A percentile compares a stretch with the other conserved stretches of the same genome.
Evolutionary conservation across 2,329 filamentous ascomycete genomes (phyloP).

Genomic region (Metarhizium sp.): DNA sequence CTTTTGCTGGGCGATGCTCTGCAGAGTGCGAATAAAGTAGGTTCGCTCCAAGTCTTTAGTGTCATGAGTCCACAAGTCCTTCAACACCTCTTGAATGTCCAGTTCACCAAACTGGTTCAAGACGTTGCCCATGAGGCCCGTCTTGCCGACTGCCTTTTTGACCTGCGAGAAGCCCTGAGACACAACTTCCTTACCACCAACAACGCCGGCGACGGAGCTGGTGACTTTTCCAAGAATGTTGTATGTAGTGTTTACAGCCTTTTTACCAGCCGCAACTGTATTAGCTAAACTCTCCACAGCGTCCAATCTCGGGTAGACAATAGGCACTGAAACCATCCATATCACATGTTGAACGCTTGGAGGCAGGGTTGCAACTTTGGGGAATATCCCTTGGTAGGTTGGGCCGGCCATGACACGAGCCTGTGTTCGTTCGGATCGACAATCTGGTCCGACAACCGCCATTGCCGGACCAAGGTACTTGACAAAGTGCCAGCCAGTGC

Average conservation of each 20-base stretch:
- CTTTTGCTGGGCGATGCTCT: conserved; percentile 92
- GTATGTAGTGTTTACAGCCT: conserved; percentile 91
- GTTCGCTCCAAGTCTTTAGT: conserved; percentile 95
- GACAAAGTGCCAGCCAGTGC: conserved; percentile 97
- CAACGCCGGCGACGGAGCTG: conserved; percentile 87
- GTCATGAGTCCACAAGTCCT: conserved; percentile 97
- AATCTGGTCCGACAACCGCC: conserved; percentile 82
- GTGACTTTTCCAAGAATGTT: conserved; percentile 94
- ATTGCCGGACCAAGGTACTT: conserved; percentile 91
- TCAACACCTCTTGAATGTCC: conserved; percentile 85
- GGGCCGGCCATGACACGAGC: conserved; percentile 90
- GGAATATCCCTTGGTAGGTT: conserved; percentile 95
- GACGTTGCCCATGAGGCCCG: conserved; percentile 89
- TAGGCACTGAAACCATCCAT: conserved; percentile 87
- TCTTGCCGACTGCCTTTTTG: conserved; percentile 94
- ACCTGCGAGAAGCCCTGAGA: conserved; percentile 88
- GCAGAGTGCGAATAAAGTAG: conserved; percentile 89
- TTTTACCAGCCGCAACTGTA: conserved; percentile 90
- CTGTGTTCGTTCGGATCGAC: conserved; percentile 82
- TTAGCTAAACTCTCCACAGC: conserved; percentile 85
- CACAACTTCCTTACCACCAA: conserved; percentile 89
- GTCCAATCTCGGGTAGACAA: conserved; percentile 86
- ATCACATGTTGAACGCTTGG: conserved; percentile 93
- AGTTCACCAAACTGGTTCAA: conserved; percentile 95
- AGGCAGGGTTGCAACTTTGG: conserved; percentile 83